Conservation (phyloP, 2,329 filamentous ascomycete species). For the Cladophialophora carrionii region DNA sequence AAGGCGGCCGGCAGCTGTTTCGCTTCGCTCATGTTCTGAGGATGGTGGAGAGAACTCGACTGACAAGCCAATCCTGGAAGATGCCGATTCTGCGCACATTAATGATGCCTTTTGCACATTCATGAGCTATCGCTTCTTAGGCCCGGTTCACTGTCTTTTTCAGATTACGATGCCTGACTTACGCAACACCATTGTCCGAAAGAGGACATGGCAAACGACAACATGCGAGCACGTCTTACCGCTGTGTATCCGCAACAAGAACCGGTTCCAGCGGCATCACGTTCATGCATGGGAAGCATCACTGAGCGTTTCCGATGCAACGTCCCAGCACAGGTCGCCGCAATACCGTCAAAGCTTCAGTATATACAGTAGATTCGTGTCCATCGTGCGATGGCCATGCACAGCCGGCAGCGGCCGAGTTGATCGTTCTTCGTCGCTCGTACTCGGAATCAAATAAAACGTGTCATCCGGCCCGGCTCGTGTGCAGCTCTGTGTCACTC, state of each 20-base stretch:
- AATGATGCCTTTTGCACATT: background rate
- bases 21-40: background rate
- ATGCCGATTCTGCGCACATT: background rate
- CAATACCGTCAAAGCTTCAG: background rate
- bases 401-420: background rate
- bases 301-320: background rate
- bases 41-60: background rate
- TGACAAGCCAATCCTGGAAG: background rate
- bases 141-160: background rate
- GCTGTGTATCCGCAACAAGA: background rate
- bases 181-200: background rate
- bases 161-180: background rate
- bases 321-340: background rate
- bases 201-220: background rate
- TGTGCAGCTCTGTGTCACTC: background rate
- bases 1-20: background rate
- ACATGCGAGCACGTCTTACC: background rate
- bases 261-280: background rate
- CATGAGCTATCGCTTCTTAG: background rate
- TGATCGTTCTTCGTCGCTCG: no score
- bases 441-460: background rate
- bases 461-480: conserved; percentile 5
- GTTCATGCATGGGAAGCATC: background rate
- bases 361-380: no score
- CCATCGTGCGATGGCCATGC: background rate